phyloP scores from a whole-genome alignment of 2,329 filamentous ascomycete species.

The Botrytis elliptica region DNA sequence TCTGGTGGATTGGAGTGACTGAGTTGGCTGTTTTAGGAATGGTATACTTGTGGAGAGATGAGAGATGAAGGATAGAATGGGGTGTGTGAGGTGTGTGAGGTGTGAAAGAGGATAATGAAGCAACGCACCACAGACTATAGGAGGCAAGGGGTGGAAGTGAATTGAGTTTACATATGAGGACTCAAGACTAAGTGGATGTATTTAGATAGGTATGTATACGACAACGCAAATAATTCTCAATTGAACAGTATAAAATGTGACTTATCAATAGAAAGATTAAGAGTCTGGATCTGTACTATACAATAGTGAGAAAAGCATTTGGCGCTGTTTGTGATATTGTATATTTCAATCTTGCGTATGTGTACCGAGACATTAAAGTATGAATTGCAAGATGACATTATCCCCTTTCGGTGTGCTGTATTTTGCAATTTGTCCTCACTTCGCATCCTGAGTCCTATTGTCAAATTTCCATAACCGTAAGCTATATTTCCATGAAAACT shows the following conservation, averaged over 20 bases:
- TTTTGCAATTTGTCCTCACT: not conserved
- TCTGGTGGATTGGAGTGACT: not conserved
- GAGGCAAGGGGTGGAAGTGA: not conserved
- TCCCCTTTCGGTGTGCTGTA: not conserved
- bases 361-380: not conserved
- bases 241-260: not conserved
- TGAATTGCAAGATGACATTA: not conserved
- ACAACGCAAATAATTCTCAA: not conserved
- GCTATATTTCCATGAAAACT: not conserved
- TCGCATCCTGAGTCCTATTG: not conserved
- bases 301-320: not conserved
- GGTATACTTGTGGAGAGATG: not conserved
- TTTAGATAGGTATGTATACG: no score
- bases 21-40: not conserved
- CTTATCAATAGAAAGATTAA: no score
- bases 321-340: not conserved
- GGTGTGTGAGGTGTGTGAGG: not conserved
- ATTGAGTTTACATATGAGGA: not conserved
- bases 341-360: not conserved
- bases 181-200: no score
- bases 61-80: not conserved
- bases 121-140: not conserved
- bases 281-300: accelerated
- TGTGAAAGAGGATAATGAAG: not conserved
- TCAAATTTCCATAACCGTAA: not conserved